Conservation (phyloP, 352 stramenopile species). For the Phytophthora citrophthora region DNA sequence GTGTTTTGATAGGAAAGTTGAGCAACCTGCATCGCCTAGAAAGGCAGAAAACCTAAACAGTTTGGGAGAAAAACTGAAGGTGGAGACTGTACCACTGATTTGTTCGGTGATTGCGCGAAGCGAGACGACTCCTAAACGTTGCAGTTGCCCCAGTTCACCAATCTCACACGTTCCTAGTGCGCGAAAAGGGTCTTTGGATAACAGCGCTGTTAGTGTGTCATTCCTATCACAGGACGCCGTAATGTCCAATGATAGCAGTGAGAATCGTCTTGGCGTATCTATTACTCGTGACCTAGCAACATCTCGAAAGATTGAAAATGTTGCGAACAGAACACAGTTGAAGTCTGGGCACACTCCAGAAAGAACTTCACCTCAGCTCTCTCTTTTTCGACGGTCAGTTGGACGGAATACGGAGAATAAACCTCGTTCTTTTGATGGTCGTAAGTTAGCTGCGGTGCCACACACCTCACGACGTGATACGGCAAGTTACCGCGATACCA, state of each 20-base stretch:
- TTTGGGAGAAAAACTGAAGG: background rate
- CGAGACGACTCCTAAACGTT: background rate
- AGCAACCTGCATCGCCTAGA: background rate
- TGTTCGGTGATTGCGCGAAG: background rate
- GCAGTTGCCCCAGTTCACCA: constrained; percentile 12
- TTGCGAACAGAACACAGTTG: no score
- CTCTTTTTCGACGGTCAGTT: background rate
- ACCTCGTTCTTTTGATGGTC: no score
- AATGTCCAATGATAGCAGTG: background rate
- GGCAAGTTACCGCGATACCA: background rate
- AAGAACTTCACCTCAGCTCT: background rate
- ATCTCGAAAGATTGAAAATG: background rate
- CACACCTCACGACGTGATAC: background rate
- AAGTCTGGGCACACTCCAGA: background rate
- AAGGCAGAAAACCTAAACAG: background rate
- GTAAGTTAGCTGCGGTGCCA: background rate
- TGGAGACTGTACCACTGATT: background rate
- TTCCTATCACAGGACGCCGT: background rate
- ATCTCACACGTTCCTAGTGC: background rate
- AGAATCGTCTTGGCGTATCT: constrained; percentile 1
- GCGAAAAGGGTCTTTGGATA: background rate
- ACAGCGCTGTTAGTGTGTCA: background rate
- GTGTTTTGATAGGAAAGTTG: constrained; percentile 4
- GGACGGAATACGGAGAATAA: background rate
- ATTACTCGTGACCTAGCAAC: background rate